A percentile compares a stretch with the other conserved stretches of the same genome.
phyloP scores from a whole-genome alignment of 306 rosid genomes.

The Fagus sylvatica region DNA sequence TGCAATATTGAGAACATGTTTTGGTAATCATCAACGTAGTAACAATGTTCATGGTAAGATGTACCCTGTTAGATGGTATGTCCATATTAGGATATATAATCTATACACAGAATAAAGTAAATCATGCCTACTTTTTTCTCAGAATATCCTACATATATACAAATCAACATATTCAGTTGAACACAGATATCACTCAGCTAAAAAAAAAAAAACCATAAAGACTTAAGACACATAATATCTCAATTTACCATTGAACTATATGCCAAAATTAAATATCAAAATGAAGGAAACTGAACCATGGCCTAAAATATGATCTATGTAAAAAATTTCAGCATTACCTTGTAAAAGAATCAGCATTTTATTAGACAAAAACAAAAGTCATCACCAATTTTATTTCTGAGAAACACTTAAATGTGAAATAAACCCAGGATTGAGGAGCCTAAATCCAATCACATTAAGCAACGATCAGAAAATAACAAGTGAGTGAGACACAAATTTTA shows the following conservation, averaged over 20 bases:
- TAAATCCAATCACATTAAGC: background rate
- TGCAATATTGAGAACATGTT: constrained; percentile 11
- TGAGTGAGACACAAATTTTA: background rate
- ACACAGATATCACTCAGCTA: background rate
- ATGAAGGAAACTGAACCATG: background rate
- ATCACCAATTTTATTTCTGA: background rate
- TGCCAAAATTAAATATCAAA: background rate
- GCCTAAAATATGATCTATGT: background rate
- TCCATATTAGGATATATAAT: background rate
- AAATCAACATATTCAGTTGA: background rate
- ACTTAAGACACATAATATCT: background rate
- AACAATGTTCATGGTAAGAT: background rate
- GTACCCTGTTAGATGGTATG: background rate
- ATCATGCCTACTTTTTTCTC: background rate
- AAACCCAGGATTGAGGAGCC: constrained; percentile 9
- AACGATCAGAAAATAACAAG: background rate
- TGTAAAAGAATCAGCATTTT: too few species aligned
- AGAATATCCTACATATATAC: too few species aligned
- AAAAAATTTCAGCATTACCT: too few species aligned
- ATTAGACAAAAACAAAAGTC: background rate
- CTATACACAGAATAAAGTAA: background rate
- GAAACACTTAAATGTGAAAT: background rate
- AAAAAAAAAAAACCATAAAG: too few species aligned
- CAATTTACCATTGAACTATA: background rate
- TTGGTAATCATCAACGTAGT: background rate